Conservation (phyloP, 73 alveolate genomes). For the Tetrahymena elliotti region DNA sequence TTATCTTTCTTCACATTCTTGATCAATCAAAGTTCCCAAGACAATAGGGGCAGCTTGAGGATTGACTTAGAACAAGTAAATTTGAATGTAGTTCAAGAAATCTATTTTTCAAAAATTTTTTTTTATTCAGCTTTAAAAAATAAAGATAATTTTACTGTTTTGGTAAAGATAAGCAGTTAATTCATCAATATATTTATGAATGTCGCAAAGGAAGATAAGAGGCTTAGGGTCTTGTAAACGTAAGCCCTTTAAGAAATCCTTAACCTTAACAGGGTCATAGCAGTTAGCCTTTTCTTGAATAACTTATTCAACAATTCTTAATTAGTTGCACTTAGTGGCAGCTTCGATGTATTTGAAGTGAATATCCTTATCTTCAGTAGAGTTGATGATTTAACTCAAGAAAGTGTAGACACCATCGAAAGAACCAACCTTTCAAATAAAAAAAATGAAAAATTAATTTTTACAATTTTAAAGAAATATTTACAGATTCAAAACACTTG, state of each 20-base stretch:
- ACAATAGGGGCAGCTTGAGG: conserved; percentile 96
- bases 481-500: conserved; percentile 86
- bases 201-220: conserved; percentile 96
- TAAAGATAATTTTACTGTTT: conserved; percentile 47
- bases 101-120: neutral
- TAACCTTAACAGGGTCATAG: conserved; percentile 95
- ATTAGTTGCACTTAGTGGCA: conserved; percentile 94
- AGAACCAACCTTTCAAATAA: neutral
- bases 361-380: conserved; percentile 94
- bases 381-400: conserved; percentile 83
- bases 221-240: conserved; percentile 99
- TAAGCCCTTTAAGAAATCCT: conserved; percentile 95
- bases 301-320: conserved; percentile 97
- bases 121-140: neutral
- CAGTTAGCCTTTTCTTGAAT: conserved; percentile 92
- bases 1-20: conserved; percentile 93
- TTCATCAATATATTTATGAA: conserved; percentile 96
- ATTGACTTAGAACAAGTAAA: conserved; percentile 89
- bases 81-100: conserved; percentile 95
- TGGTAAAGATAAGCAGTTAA: conserved; percentile 96
- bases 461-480: neutral
- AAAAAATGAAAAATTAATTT: neutral
- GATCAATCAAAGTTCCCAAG: conserved; percentile 93
- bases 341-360: conserved; percentile 98
- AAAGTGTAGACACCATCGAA: conserved; percentile 91